Percentiles rank a stretch among this genome's conserved stretches.
These are phyloP conservation scores for Kazachstania psychrophila DNA, from an alignment of 805 yeast genomes.

Conservation along the genomic window DNA sequence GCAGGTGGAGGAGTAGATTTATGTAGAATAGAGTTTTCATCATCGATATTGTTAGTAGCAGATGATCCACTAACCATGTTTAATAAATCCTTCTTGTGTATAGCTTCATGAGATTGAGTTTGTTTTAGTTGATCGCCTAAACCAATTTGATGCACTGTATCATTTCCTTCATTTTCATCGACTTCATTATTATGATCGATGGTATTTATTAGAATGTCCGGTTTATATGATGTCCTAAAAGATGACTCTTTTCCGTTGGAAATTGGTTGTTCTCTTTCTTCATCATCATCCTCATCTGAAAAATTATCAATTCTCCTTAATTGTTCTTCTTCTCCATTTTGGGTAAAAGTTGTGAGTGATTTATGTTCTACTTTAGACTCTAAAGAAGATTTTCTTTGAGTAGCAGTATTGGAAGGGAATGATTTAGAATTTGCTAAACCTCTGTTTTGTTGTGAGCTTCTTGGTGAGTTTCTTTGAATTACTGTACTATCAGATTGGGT, in stretches of 20 bases:
- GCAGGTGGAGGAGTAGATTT: neutral
- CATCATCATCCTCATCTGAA: constrained; percentile 10
- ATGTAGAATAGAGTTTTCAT: neutral
- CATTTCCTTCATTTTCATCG: constrained; percentile 1
- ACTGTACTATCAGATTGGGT: neutral
- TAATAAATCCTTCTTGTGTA: constrained; percentile 6
- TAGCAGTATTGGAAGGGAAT: neutral
- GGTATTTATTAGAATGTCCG: neutral
- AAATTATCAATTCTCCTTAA: constrained; percentile 8
- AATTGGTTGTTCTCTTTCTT: neutral
- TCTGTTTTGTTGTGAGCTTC: neutral
- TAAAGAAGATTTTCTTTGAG: constrained; percentile 21
- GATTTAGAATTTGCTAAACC: neutral
- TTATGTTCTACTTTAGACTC: constrained; percentile 17
- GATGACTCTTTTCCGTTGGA: too few species aligned
- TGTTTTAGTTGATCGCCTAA: neutral
- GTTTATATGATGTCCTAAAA: too few species aligned
- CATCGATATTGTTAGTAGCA: neutral
- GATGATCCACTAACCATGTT: constrained; percentile 4
- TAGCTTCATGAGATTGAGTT: constrained; percentile 1
- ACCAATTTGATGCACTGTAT: constrained; percentile 6
- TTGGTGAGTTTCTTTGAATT: neutral
- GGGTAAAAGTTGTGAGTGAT: constrained; percentile 11
- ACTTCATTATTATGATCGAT: neutral
- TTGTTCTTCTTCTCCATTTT: constrained; percentile 12